Evolutionary conservation across 2,329 filamentous ascomycete genomes (phyloP).

Genomic region (Phyllosticta citriasiana): DNA sequence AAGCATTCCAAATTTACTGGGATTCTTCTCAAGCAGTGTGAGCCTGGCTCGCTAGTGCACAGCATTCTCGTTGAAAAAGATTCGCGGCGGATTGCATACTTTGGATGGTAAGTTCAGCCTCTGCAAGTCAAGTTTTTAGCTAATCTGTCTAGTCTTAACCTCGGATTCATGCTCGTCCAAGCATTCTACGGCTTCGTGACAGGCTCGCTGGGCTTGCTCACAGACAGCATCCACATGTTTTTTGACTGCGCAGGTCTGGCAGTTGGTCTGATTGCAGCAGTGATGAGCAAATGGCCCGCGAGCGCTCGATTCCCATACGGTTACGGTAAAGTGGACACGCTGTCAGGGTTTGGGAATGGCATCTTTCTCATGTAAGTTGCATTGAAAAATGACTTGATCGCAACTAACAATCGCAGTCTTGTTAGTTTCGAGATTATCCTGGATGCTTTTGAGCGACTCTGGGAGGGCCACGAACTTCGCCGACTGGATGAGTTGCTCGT

Average conservation of each 20-base stretch:
- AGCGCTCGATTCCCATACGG: slow-evolving; percentile 86
- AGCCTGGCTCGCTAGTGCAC: slow-evolving; percentile 67
- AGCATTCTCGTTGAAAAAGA: slow-evolving; percentile 84
- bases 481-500: slow-evolving; percentile 77
- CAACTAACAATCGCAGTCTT: slow-evolving; percentile 44
- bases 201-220: slow-evolving; percentile 87
- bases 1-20: slow-evolving; percentile 60
- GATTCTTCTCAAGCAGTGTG: slow-evolving; percentile 58
- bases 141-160: slow-evolving; percentile 59
- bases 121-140: background rate
- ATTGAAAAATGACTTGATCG: slow-evolving; percentile 6
- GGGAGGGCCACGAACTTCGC: slow-evolving; percentile 74
- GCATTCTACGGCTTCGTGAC: slow-evolving; percentile 90
- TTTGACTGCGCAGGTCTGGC: slow-evolving; percentile 92
- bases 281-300: slow-evolving; percentile 94
- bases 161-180: slow-evolving; percentile 89
- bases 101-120: slow-evolving; percentile 62
- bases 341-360: slow-evolving; percentile 94
- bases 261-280: slow-evolving; percentile 81
- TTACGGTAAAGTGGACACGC: slow-evolving; percentile 90
- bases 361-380: slow-evolving; percentile 72
- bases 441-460: slow-evolving; percentile 80
- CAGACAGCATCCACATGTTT: slow-evolving; percentile 98
- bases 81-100: slow-evolving; percentile 92
- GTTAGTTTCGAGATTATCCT: slow-evolving; percentile 95